Conservation (phyloP, 371 early-diverging fungal species). For the Globomyces sp. region DNA sequence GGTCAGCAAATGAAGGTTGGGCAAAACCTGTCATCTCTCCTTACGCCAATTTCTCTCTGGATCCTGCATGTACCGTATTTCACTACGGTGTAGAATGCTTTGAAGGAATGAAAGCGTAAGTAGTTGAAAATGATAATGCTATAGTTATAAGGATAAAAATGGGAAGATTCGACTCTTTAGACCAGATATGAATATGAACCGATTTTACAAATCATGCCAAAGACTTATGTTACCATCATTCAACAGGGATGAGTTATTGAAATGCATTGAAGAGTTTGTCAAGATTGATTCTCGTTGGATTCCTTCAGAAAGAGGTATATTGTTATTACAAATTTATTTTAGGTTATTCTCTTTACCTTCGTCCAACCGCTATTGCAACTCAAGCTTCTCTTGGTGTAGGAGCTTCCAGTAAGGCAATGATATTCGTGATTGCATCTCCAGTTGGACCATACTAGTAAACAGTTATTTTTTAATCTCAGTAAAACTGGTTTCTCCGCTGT, state of each 20-base stretch:
- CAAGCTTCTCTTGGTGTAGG: slow-evolving; percentile 72
- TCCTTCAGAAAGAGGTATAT: slow-evolving; percentile 62
- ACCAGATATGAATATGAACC: slow-evolving; percentile 89
- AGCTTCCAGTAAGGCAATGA: slow-evolving; percentile 69
- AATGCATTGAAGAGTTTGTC: slow-evolving; percentile 81
- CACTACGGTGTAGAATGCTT: slow-evolving; percentile 94
- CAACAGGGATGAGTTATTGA: slow-evolving; percentile 74
- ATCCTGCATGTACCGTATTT: slow-evolving; percentile 86
- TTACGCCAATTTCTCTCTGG: slow-evolving; percentile 75
- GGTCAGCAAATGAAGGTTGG: slow-evolving; percentile 78
- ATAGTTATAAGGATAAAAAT: slow-evolving; percentile 61
- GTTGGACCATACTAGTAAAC: slow-evolving; percentile 88
- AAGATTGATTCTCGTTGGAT: slow-evolving; percentile 85
- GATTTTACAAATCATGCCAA: slow-evolving; percentile 68
- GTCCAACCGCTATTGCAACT: slow-evolving; percentile 95
- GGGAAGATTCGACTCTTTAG: slow-evolving; percentile 81
- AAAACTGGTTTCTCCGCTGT: slow-evolving; percentile 90
- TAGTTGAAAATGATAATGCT: no score
- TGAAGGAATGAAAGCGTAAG: slow-evolving; percentile 87
- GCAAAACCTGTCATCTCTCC: slow-evolving; percentile 49
- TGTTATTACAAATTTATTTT: background rate
- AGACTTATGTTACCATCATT: slow-evolving; percentile 85
- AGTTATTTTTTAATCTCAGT: slow-evolving; percentile 5
- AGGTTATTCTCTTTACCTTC: slow-evolving; percentile 92
- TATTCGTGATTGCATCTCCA: slow-evolving; percentile 92